phyloP scores from a whole-genome alignment of 345 rosid genomes.

The Anacardium occidentale region DNA sequence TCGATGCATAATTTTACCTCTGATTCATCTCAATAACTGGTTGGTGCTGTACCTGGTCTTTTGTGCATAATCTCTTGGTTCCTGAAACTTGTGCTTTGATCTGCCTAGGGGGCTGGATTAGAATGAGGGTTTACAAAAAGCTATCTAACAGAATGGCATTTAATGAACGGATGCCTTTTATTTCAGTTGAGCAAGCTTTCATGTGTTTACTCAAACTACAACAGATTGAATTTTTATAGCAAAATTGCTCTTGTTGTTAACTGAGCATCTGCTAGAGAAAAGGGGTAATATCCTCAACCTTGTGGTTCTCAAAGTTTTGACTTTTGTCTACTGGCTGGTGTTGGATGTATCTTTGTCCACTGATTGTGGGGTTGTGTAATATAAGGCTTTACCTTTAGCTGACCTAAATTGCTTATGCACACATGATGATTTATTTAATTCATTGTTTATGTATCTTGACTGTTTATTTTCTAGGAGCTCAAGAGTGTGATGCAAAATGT shows the following conservation, averaged over 20 bases:
- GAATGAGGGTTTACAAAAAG: neutral
- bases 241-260: neutral
- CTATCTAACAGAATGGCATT: neutral
- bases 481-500: conserved; percentile 64
- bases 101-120: neutral
- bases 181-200: neutral
- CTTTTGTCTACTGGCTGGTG: neutral
- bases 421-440: neutral
- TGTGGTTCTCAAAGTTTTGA: neutral
- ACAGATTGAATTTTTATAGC: neutral
- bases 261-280: neutral
- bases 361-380: neutral
- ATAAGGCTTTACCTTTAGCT: neutral
- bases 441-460: conserved; percentile 4
- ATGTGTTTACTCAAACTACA: neutral
- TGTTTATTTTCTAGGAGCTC: conserved; percentile 64
- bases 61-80: neutral
- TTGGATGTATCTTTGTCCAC: neutral
- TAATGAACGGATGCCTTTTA: neutral
- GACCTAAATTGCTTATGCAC: neutral
- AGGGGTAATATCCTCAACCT: neutral
- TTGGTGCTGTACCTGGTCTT: neutral
- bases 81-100: neutral
- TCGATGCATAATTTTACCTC: neutral
- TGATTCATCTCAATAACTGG: neutral